Percentiles rank a stretch among this genome's conserved stretches.
These are phyloP conservation scores for Musa itinerans DNA, from an alignment of 176 grass and related monocot species.

Conservation along the genomic window DNA sequence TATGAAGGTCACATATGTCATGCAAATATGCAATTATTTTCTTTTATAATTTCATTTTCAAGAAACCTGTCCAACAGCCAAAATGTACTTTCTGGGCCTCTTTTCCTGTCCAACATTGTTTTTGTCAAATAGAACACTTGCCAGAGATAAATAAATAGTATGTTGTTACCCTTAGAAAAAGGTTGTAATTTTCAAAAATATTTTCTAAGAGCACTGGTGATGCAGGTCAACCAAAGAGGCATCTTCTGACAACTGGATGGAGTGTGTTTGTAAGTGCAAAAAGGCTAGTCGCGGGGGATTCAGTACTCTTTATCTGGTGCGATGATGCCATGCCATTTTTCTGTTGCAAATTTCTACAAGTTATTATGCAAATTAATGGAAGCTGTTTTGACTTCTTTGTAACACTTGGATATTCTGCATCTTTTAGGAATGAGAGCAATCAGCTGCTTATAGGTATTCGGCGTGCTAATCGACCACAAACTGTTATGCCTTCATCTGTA, in stretches of 20 bases:
- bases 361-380: background rate
- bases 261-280: conserved; percentile 95
- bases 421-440: conserved; percentile 79
- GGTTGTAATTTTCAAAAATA: background rate
- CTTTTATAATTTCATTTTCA: too few relatives aligned
- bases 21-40: too few relatives aligned
- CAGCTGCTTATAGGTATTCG: conserved; percentile 86
- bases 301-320: conserved; percentile 98
- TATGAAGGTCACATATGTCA: too few relatives aligned
- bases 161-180: background rate
- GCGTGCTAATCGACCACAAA: conserved; percentile 73
- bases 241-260: conserved; percentile 93
- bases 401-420: background rate
- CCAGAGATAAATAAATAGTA: background rate
- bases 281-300: conserved; percentile 77
- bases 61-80: too few relatives aligned
- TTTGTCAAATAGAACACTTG: too few relatives aligned
- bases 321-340: conserved; percentile 1
- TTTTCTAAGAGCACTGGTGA: conserved; percentile 11
- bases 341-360: background rate
- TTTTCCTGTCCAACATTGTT: too few relatives aligned
- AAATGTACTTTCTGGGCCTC: too few relatives aligned
- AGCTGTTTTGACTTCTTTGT: background rate
- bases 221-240: conserved; percentile 95
- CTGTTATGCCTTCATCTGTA: conserved; percentile 86